These are phyloP conservation scores for Geoglossum cookeanum DNA, from an alignment of 2,329 filamentous ascomycete species.

Conservation along the genomic window DNA sequence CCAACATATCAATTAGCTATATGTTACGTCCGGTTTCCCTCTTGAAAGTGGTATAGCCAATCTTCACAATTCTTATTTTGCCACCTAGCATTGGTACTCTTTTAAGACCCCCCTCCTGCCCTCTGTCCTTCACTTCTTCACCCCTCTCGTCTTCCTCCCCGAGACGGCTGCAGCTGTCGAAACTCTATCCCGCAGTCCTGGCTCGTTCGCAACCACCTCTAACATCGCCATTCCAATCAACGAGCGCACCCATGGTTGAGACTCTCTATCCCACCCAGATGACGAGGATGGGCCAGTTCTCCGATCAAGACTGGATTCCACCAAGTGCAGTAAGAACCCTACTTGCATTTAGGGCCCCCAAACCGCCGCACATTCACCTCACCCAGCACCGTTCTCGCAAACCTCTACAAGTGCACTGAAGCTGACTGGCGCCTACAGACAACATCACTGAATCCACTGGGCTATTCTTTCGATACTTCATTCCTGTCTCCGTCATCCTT, in stretches of 20 bases:
- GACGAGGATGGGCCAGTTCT: constrained; percentile 2
- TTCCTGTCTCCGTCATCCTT: neutral
- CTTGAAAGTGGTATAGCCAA: neutral
- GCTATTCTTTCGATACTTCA: neutral
- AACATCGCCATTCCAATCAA: neutral
- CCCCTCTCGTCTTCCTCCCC: neutral
- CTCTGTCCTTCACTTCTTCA: neutral
- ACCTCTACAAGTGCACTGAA: neutral
- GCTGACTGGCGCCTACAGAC: neutral
- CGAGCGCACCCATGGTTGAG: constrained; percentile 2
- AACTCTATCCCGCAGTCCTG: neutral
- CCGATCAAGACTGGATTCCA: constrained; percentile 2
- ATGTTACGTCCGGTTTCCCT: neutral
- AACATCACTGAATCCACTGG: neutral
- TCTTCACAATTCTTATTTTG: neutral
- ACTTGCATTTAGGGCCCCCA: neutral
- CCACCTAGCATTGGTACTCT: neutral
- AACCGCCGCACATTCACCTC: neutral
- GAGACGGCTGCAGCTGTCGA: neutral
- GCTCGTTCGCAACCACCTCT: constrained; percentile 2
- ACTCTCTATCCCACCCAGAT: constrained; percentile 1
- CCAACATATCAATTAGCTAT: neutral
- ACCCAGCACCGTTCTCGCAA: neutral
- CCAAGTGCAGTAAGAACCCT: neutral
- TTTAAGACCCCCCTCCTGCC: neutral